Evolutionary conservation across 2,329 filamentous ascomycete species (phyloP), one percentile per base, ranked within the genome.

Genomic region (Periconia digitata): DNA sequence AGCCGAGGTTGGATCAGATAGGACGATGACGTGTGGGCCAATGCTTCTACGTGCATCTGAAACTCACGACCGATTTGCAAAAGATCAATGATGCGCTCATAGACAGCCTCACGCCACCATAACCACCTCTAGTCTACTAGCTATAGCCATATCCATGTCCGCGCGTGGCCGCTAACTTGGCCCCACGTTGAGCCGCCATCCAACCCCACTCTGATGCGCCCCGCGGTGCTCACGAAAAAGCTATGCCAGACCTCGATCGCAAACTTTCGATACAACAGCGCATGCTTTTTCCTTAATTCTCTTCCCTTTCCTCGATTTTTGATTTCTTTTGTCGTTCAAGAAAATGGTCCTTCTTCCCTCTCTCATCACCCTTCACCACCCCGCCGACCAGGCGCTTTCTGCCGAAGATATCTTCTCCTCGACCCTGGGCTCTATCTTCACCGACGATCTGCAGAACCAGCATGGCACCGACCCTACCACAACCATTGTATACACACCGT

Each of bases 391-490:
- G 73, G 27, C 66, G 52, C 47, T 64, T 62, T 40, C 74, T 45
- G 77, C 83, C 0, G 83, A 86, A 68, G 84, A 87, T 67, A 79
- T 81, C 56, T 78, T 89, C 60, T 73, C 74, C 27, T 75, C 76
- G 2, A 76, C 82, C 0, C 78, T 87, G 1, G 82, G 80, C 53
- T 76, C 84, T 53, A 81, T 89, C 65, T 88, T 88, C 72, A 79
- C 83, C 3, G 84, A 88, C 66, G 85, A 89, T 70, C 74, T 84
- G 44, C 78, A 77, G 49, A 85, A 83, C 71, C 78, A 81, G 66
- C 85, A 89, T 68, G 85, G 86, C 67, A 83, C 86, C 59, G 55
- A 69, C 27, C 72, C 78, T 1, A 73, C 80, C 41, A 78, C 82
- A 52, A 71, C 74, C 16, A 77, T 89, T 27, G 59, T 83, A 23